phyloP scores from a whole-genome alignment of 306 rosid species.

The Rosa multiflora region DNA sequence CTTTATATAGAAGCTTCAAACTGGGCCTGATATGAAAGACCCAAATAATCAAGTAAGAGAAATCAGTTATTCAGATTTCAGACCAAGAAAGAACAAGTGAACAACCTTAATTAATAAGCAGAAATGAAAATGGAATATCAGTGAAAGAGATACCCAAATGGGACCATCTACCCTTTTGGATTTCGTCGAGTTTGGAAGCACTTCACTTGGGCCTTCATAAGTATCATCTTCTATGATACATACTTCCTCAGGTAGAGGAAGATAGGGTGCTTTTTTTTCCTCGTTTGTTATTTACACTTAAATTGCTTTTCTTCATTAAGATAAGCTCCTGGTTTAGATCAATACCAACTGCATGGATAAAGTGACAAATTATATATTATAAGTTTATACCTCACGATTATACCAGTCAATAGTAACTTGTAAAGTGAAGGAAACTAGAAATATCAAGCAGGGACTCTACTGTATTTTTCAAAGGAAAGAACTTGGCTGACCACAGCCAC shows the following conservation, averaged over 20 bases:
- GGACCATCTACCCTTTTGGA: constrained; percentile 33
- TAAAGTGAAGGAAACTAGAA: constrained; percentile 6
- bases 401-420: constrained; percentile 5
- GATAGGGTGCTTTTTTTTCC: constrained; percentile 40
- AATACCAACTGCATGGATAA: constrained; percentile 70
- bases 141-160: constrained; percentile 42
- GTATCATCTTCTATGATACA: constrained; percentile 54
- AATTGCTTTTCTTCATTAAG: constrained; percentile 45
- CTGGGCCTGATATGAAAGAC: too few relatives aligned
- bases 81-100: too few relatives aligned
- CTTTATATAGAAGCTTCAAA: too few relatives aligned
- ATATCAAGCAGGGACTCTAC: constrained; percentile 42
- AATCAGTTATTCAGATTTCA: too few relatives aligned
- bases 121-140: background rate
- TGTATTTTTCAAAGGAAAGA: too few relatives aligned
- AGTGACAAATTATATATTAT: constrained; percentile 8
- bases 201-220: constrained; percentile 37
- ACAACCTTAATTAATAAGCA: too few relatives aligned
- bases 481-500: too few relatives aligned
- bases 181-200: constrained; percentile 35
- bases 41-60: too few relatives aligned
- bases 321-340: constrained; percentile 66
- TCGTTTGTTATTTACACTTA: constrained; percentile 37
- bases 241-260: constrained; percentile 47
- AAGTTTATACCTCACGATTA: background rate